Base-by-base conservation (phyloP, 345 rosid genomes). In the Erodium maritimum region DNA sequence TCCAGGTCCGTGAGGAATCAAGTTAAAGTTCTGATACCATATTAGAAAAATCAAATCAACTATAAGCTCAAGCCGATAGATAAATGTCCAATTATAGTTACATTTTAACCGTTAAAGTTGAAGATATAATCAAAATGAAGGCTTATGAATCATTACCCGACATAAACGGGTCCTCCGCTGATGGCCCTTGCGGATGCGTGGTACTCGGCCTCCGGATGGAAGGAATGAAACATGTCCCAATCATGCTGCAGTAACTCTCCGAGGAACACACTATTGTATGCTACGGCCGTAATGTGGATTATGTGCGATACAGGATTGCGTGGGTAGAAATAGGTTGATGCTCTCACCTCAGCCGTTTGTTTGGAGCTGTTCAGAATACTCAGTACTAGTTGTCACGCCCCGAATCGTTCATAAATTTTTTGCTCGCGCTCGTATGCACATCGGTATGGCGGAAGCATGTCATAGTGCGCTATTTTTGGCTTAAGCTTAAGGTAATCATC, bases 221-320 rank as follows among this genome's bases (percentile, higher is more conserved):
- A 64, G 0, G 98, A 88, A 29, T 91, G 96, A 65, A 91, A 91
- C 98, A 91, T 91, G 61, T 91, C 98, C 98, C 98, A 91, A 61
- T 91, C 98, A 45, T 96, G 87, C 71, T 54, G 78, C 98, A 91
- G 88, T 63, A 86, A 61, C 63, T 88, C 98, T 23, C 96, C 96
- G 55, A 91, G 64, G 82, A 88, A 91, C 63, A 91, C 82, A 18
- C 95, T 86, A 64, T 91, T 91, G 59, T 82, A 91, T 0, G 95
- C 90, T 59, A 83, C 98, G 0, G 96, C 80, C 16, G 98, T 93
- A 52, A 91, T 83, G 46, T 91, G 97, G 9, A 91, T 87, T 1
- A 95, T 88, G 74, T 91, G 95, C 2, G 98, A 91, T 37, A 82
- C 80, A 0, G 96, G 98, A 73, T 91, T 96, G 0, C 85, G 80